Percentiles rank a stretch among this genome's conserved stretches.
phyloP scores from a whole-genome alignment of 441 rosid species.

The Jatropha multifida region DNA sequence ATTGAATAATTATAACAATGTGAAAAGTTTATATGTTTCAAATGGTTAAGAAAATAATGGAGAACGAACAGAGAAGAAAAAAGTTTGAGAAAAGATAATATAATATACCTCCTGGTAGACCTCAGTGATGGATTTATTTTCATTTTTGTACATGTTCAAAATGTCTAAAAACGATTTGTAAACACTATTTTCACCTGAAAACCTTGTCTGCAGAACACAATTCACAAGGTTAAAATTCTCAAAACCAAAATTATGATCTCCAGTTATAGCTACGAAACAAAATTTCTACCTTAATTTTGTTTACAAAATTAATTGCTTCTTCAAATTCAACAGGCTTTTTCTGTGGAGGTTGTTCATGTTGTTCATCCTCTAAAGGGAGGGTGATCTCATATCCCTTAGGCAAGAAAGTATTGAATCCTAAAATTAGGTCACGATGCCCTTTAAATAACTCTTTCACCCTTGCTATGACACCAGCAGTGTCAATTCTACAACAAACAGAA shows the following conservation, averaged over 20 bases:
- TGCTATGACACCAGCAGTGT: conserved; percentile 87
- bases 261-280: conserved; percentile 11
- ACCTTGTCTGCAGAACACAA: conserved; percentile 73
- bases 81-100: conserved; percentile 13
- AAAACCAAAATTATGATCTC: conserved; percentile 13
- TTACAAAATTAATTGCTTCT: conserved; percentile 95
- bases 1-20: conserved; percentile 13
- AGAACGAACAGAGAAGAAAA: conserved; percentile 9
- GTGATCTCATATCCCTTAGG: conserved; percentile 97
- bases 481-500: conserved; percentile 55
- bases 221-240: conserved; percentile 18
- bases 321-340: conserved; percentile 99
- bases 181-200: conserved; percentile 91
- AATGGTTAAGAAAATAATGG: conserved; percentile 9
- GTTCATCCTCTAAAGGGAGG: conserved; percentile 75
- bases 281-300: conserved; percentile 86
- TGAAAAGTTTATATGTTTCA: neutral
- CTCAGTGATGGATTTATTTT: conserved; percentile 86
- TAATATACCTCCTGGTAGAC: conserved; percentile 82
- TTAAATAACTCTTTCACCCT: conserved; percentile 95
- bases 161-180: conserved; percentile 94
- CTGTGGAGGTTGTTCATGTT: conserved; percentile 68
- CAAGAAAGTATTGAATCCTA: conserved; percentile 97
- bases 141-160: conserved; percentile 95
- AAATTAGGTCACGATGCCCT: conserved; percentile 84